phyloP scores from a whole-genome alignment of 1,284 basidiomycete genomes.

The Ustilago nuda region DNA sequence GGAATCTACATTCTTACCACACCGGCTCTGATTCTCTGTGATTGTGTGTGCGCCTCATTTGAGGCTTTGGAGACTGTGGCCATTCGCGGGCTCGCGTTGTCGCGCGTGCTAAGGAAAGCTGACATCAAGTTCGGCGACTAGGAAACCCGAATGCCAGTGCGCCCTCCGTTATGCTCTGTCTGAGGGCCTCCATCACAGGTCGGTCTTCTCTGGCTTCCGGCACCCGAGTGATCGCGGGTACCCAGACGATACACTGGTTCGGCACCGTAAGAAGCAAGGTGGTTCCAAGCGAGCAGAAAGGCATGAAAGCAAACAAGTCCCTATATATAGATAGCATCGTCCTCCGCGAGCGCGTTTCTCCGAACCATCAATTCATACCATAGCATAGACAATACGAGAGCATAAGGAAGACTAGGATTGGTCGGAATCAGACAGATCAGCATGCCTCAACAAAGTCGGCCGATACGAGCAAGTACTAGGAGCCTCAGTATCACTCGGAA shows the following conservation, averaged over 20 bases:
- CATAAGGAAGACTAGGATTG: too few relatives aligned
- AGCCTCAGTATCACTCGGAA: too few relatives aligned
- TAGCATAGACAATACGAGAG: too few relatives aligned
- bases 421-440: too few relatives aligned
- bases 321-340: neutral
- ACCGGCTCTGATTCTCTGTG: neutral
- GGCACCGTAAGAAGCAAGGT: slow-evolving; percentile 1
- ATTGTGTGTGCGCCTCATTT: neutral
- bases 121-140: neutral
- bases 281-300: neutral
- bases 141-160: neutral
- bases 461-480: too few relatives aligned
- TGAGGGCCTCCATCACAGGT: too few relatives aligned
- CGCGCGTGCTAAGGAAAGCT: neutral
- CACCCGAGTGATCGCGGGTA: neutral
- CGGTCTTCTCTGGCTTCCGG: too few relatives aligned
- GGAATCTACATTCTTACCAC: neutral
- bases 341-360: neutral
- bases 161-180: neutral
- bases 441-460: too few relatives aligned
- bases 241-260: neutral
- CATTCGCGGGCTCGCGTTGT: neutral
- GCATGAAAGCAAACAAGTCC: neutral
- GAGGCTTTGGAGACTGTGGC: too few relatives aligned
- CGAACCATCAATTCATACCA: too few relatives aligned